Evolutionary conservation across 1,284 basidiomycete species (phyloP).

Genomic region (Malassezia japonica): DNA sequence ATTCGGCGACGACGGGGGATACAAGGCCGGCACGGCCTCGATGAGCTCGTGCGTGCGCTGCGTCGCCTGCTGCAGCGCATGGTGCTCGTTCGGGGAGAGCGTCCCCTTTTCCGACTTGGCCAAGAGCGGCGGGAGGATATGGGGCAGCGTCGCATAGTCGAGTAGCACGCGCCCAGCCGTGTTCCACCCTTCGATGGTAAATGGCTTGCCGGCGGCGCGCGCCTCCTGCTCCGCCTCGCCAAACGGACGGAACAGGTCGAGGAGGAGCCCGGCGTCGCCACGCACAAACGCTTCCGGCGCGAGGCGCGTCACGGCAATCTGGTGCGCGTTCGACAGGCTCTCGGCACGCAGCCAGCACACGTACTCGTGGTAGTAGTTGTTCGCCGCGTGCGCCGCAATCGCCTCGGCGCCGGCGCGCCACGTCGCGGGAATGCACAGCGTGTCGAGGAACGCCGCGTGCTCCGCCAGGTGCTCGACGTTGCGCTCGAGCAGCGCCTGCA

Average conservation of each 20-base stretch:
- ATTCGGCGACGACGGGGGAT: constrained; percentile 55
- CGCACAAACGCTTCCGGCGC: constrained; percentile 80
- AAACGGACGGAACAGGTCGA: constrained; percentile 64
- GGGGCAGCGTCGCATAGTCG: constrained; percentile 50
- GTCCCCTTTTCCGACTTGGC: constrained; percentile 46
- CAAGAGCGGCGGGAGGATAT: constrained; percentile 57
- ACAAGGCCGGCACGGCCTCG: constrained; percentile 54
- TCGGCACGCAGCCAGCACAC: constrained; percentile 65
- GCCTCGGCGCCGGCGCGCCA: constrained; percentile 88
- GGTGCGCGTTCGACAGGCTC: constrained; percentile 65
- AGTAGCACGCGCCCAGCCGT: constrained; percentile 37
- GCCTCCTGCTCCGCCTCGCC: constrained; percentile 51
- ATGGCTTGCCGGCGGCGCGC: constrained; percentile 53
- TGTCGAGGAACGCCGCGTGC: constrained; percentile 67
- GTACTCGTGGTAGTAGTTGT: constrained; percentile 67
- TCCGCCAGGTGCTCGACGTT: constrained; percentile 59
- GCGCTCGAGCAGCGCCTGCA: constrained; percentile 70
- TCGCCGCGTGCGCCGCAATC: constrained; percentile 54
- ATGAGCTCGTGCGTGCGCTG: constrained; percentile 33
- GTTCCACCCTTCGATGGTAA: constrained; percentile 40
- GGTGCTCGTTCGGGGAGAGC: constrained; percentile 38
- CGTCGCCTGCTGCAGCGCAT: constrained; percentile 63
- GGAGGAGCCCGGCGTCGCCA: constrained; percentile 65
- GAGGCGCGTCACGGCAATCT: constrained; percentile 68
- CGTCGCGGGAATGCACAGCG: constrained; percentile 65